Conservation (phyloP, 192 early-diverging fungal genomes). For the Phycomyces blakesleeanus region DNA sequence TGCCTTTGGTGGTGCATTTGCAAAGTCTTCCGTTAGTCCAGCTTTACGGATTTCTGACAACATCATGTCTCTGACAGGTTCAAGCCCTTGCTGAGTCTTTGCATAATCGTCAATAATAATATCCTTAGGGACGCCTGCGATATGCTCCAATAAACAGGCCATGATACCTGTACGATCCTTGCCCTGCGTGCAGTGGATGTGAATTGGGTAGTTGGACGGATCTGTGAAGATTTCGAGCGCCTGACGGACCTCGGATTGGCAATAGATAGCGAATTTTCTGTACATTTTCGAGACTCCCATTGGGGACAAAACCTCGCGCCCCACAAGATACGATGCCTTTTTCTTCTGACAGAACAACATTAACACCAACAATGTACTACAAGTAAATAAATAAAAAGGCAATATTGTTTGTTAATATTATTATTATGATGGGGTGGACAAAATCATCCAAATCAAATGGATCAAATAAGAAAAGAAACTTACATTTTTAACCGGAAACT, state of each 20-base stretch:
- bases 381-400: background rate
- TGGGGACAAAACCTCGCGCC: slow-evolving; percentile 24
- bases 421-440: too few relatives aligned
- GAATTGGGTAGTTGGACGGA: slow-evolving; percentile 52
- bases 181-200: slow-evolving; percentile 66
- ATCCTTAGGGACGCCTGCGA: slow-evolving; percentile 50
- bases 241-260: slow-evolving; percentile 37
- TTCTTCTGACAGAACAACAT: slow-evolving; percentile 29
- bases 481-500: slow-evolving; percentile 23
- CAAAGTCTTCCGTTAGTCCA: slow-evolving; percentile 52
- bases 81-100: slow-evolving; percentile 44
- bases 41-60: slow-evolving; percentile 49
- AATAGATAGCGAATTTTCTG: slow-evolving; percentile 34
- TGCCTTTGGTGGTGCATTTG: slow-evolving; percentile 47
- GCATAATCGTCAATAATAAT: slow-evolving; percentile 58
- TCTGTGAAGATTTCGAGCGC: slow-evolving; percentile 52
- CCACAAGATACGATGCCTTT: slow-evolving; percentile 26
- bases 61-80: slow-evolving; percentile 43
- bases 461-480: background rate
- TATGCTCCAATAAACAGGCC: slow-evolving; percentile 48
- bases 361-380: slow-evolving; percentile 30
- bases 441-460: too few relatives aligned
- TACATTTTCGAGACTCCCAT: slow-evolving; percentile 44
- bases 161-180: slow-evolving; percentile 69
- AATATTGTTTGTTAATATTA: too few relatives aligned